Percentiles rank a stretch among this genome's conserved stretches.
Evolutionary conservation across 164 flowering plant species (phyloP).

Genomic region (Platanus orientalis): DNA sequence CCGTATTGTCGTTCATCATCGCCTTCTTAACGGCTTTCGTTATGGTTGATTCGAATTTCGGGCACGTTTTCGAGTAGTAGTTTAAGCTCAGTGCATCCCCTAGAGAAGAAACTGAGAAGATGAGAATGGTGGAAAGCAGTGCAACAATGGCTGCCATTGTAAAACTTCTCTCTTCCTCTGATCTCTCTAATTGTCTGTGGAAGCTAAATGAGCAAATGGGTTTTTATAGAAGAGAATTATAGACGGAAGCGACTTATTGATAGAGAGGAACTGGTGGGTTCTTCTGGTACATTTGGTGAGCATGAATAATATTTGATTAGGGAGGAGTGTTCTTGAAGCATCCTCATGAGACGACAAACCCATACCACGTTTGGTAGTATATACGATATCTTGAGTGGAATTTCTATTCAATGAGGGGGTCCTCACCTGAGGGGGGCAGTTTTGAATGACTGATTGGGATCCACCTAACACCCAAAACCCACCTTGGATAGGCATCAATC

Average conservation of each 20-base stretch:
- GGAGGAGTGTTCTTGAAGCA: constrained; percentile 18
- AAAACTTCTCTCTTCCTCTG: not conserved
- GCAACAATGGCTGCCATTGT: constrained; percentile 32
- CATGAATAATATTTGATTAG: constrained; percentile 8
- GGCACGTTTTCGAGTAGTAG: constrained; percentile 70
- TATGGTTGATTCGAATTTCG: constrained; percentile 47
- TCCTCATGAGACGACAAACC: constrained; percentile 3
- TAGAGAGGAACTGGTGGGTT: constrained; percentile 10
- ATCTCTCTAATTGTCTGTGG: not conserved
- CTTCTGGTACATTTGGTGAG: constrained; percentile 16
- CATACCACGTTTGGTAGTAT: no score
- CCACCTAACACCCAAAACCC: no score
- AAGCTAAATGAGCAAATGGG: not conserved
- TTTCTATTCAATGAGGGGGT: no score
- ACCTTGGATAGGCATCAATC: no score
- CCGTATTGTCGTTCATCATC: constrained; percentile 48
- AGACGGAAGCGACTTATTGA: not conserved
- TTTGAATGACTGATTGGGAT: no score
- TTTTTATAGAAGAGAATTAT: constrained; percentile 16
- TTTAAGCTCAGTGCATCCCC: constrained; percentile 44
- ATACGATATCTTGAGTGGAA: no score
- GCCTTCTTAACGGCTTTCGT: constrained; percentile 46
- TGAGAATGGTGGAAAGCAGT: constrained; percentile 17
- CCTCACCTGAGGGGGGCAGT: no score
- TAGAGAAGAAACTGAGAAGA: constrained; percentile 20